Evolutionary conservation across 306 rosid species (phyloP).

Genomic region (Cicer bijugum): DNA sequence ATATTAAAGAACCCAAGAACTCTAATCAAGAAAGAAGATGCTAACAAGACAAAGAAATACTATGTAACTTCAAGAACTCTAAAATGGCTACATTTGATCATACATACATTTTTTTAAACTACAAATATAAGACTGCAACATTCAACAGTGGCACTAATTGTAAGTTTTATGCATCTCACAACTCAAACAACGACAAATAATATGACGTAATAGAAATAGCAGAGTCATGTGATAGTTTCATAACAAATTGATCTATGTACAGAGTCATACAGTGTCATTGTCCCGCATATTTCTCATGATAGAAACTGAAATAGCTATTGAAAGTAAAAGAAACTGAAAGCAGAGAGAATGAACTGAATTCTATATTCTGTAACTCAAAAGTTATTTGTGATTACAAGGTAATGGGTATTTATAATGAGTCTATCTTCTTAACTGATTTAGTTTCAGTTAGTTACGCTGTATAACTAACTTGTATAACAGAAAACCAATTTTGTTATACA

Average conservation of each 20-base stretch:
- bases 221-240: conserved; percentile 12
- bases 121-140: conserved; percentile 17
- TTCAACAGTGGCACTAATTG: conserved; percentile 7
- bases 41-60: conserved; percentile 28
- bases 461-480: not conserved
- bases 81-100: conserved; percentile 24
- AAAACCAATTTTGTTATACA: not conserved
- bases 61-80: conserved; percentile 30
- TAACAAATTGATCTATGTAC: not conserved
- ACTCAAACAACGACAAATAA: not conserved
- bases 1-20: conserved; percentile 34
- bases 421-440: conserved; percentile 1
- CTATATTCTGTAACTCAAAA: not conserved
- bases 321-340: not conserved
- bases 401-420: not conserved
- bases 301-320: not conserved
- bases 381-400: not conserved
- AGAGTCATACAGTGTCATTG: not conserved
- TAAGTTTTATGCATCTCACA: conserved; percentile 16
- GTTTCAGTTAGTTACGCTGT: not conserved
- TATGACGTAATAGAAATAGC: conserved; percentile 10
- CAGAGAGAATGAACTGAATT: not conserved
- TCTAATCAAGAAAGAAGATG: conserved; percentile 17
- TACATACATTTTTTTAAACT: not conserved
- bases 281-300: not conserved